A percentile compares a stretch with the other conserved stretches of the same genome.
These are phyloP conservation scores for Myxozyma lipomycoides DNA, from an alignment of 805 yeast species.

Conservation along the genomic window DNA sequence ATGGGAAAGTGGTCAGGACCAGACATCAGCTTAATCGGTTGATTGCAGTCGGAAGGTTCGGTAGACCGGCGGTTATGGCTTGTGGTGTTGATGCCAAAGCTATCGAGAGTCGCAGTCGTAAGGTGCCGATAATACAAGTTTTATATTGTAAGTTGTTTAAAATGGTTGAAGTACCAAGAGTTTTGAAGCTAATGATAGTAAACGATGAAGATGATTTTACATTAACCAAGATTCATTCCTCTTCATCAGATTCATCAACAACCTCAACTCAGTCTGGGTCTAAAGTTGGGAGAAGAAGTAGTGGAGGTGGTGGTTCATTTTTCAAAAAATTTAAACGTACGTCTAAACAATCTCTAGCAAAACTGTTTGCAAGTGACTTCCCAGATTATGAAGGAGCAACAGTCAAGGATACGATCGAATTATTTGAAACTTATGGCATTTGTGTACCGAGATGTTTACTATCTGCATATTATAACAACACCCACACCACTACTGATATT, in stretches of 20 bases:
- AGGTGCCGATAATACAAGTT: slow-evolving; percentile 17
- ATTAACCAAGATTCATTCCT: too few relatives aligned
- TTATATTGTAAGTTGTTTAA: slow-evolving; percentile 13
- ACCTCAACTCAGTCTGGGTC: too few relatives aligned
- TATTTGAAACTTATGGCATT: slow-evolving; percentile 10
- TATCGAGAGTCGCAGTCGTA: slow-evolving; percentile 1
- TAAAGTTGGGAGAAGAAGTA: too few relatives aligned
- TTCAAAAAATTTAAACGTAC: slow-evolving; percentile 2
- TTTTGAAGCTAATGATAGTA: too few relatives aligned
- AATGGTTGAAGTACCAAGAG: too few relatives aligned
- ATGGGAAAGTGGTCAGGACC: slow-evolving; percentile 21
- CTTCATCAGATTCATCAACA: too few relatives aligned
- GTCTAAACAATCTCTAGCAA: slow-evolving; percentile 1
- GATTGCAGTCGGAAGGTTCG: slow-evolving; percentile 23
- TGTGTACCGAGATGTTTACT: slow-evolving; percentile 9
- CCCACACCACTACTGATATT: not conserved
- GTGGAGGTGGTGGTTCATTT: slow-evolving; percentile 5
- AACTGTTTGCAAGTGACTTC: too few relatives aligned
- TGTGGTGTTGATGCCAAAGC: not conserved
- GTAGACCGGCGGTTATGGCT: slow-evolving; percentile 12
- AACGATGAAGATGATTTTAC: too few relatives aligned
- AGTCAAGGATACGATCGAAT: slow-evolving; percentile 13
- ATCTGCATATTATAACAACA: slow-evolving; percentile 1
- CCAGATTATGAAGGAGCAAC: slow-evolving; percentile 24
- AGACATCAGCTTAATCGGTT: slow-evolving; percentile 23